A percentile compares a stretch with the other conserved stretches of the same genome.
These are phyloP conservation scores for Cucumis hystrix DNA, from an alignment of 306 rosid genomes.

Conservation along the genomic window DNA sequence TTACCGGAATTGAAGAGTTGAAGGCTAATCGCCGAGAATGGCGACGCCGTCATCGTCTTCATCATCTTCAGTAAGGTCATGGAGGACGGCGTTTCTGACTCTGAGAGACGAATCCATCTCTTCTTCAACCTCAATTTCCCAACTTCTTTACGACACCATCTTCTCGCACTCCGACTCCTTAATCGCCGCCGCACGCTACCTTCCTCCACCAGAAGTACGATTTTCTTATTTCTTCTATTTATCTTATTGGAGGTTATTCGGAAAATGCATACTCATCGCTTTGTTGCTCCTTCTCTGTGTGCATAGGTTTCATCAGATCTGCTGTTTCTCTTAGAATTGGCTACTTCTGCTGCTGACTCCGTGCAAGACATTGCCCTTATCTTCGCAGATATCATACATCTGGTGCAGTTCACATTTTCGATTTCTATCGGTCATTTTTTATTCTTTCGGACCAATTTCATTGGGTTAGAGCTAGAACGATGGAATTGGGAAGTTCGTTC, in stretches of 20 bases:
- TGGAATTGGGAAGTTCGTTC: background rate
- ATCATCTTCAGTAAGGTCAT: constrained; percentile 27
- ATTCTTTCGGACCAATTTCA: background rate
- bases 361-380: constrained; percentile 19
- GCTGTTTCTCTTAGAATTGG: constrained; percentile 48
- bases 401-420: constrained; percentile 26
- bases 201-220: constrained; percentile 61
- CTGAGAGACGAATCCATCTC: constrained; percentile 73
- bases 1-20: background rate
- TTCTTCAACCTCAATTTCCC: constrained; percentile 28
- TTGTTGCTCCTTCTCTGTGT: background rate
- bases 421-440: background rate
- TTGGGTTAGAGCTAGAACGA: background rate
- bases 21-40: constrained; percentile 6
- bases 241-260: background rate
- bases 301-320: constrained; percentile 62
- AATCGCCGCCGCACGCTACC: constrained; percentile 43
- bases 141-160: constrained; percentile 42
- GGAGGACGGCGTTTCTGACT: constrained; percentile 75
- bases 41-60: constrained; percentile 16
- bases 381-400: constrained; percentile 30
- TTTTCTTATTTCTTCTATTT: background rate
- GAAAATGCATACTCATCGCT: background rate
- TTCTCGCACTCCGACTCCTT: constrained; percentile 47
- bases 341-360: constrained; percentile 13